A percentile compares a stretch with the other conserved stretches of the same genome.
phyloP scores from a whole-genome alignment of 371 early-diverging fungal species.

The Mucor circinelloides region DNA sequence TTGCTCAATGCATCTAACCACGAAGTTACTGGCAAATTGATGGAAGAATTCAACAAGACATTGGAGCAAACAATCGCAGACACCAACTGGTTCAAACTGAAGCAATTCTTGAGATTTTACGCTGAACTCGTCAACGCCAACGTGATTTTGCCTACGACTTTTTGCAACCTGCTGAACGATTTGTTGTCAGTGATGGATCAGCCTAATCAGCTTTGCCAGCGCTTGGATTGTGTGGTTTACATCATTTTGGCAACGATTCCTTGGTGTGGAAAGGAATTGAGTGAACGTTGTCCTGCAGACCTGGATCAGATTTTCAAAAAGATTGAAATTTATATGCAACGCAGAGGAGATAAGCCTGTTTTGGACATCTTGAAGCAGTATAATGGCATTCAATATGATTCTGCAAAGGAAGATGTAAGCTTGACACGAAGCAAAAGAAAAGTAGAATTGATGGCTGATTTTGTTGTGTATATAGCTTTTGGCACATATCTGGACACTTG shows the following conservation, averaged over 20 bases:
- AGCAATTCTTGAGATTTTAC: conserved; percentile 79
- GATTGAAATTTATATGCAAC: conserved; percentile 68
- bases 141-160: conserved; percentile 69
- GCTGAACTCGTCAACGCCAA: conserved; percentile 80
- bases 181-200: conserved; percentile 63
- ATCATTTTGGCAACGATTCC: conserved; percentile 76
- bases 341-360: conserved; percentile 41
- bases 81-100: conserved; percentile 72
- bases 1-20: conserved; percentile 68
- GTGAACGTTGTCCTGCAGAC: conserved; percentile 57
- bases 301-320: conserved; percentile 60
- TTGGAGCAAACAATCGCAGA: conserved; percentile 55
- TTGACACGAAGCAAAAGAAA: background rate
- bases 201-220: conserved; percentile 55
- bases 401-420: conserved; percentile 60
- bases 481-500: conserved; percentile 70
- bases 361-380: conserved; percentile 59
- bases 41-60: conserved; percentile 40
- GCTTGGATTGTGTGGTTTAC: conserved; percentile 76
- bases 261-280: conserved; percentile 67
- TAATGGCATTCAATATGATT: conserved; percentile 51
- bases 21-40: conserved; percentile 34
- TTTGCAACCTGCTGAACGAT: conserved; percentile 62
- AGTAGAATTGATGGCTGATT: background rate
- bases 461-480: conserved; percentile 47